phyloP scores from a whole-genome alignment of 805 yeast genomes.

The Yamadazyma philogaea region DNA sequence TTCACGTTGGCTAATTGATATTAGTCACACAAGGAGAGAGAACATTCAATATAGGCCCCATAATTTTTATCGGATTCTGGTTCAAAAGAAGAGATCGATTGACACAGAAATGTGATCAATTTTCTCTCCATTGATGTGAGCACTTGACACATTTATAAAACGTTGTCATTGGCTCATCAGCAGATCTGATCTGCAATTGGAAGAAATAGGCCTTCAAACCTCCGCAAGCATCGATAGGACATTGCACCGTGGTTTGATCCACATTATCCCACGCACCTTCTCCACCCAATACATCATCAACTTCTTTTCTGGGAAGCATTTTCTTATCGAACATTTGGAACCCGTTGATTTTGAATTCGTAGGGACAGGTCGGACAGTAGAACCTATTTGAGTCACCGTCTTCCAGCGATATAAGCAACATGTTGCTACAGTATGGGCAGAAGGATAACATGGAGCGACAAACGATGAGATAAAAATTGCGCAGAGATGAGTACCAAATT shows the following conservation, averaged over 20 bases:
- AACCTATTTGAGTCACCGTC: constrained; percentile 56
- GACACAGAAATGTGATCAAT: constrained; percentile 40
- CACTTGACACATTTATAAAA: constrained; percentile 94
- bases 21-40: no score
- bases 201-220: constrained; percentile 91
- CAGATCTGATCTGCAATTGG: constrained; percentile 94
- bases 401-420: constrained; percentile 62
- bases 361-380: constrained; percentile 93
- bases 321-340: constrained; percentile 83
- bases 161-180: constrained; percentile 99
- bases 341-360: constrained; percentile 84
- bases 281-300: constrained; percentile 95
- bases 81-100: no score
- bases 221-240: constrained; percentile 85
- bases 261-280: constrained; percentile 99
- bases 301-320: constrained; percentile 77
- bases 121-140: constrained; percentile 96
- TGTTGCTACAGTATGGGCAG: constrained; percentile 91
- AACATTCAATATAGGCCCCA: no score
- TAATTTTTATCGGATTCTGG: no score
- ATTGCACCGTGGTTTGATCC: constrained; percentile 90
- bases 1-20: no score
- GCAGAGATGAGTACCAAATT: not conserved
- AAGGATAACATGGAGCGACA: constrained; percentile 67
- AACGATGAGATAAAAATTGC: not conserved